Evolutionary conservation across 768 basidiomycete species (phyloP), one percentile per base, ranked within the genome.

Genomic region (Russula dissimulans): DNA sequence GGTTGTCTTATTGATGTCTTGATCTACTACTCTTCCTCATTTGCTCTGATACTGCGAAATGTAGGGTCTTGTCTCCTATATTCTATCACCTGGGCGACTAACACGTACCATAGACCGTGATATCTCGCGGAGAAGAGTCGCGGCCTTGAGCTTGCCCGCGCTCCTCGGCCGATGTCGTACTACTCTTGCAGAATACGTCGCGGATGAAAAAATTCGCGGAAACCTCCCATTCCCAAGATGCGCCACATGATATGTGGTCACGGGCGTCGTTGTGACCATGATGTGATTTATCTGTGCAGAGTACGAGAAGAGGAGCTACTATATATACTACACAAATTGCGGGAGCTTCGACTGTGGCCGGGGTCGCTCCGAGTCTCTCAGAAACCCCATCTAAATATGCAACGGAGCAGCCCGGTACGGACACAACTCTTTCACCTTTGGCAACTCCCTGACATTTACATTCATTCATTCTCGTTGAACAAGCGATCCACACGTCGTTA

Each of bases 1-100:
- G 91, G 8, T 95, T 95, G 69, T 86, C 89, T 7, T 94, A 91
- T 73, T 95, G 92, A 92, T 93, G 89, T 68, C 86, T 95, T 57
- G 92, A 95, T 67, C 73, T 94, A 12, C n/a, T n/a, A n/a, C 70
- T 95, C 38, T 94, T 95, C 71, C 69, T 88, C 64, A 77, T 94
- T 34, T 94, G 89, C 66, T 87, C 89, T 0, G 74, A 84, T 66
- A 75, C 76, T 0, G 82, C 81, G 1, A 78, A 76, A 72, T 86
- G 89, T 86, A 60, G 32, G 75, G 60, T 36, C 15, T 39, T 32
- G 31, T 43, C 26, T 5, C 2, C 22, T 5, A 18, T 41, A n/a
- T 50, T 14, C 8, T 29, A 39, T 14, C 5, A 17, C 8, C 31
- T 29, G n/a, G 17, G 10, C 7, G 43, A 18, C 34, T 36, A 22